phyloP scores from a whole-genome alignment of 2,329 filamentous ascomycete species.

The Cryphonectria carpinicola region DNA sequence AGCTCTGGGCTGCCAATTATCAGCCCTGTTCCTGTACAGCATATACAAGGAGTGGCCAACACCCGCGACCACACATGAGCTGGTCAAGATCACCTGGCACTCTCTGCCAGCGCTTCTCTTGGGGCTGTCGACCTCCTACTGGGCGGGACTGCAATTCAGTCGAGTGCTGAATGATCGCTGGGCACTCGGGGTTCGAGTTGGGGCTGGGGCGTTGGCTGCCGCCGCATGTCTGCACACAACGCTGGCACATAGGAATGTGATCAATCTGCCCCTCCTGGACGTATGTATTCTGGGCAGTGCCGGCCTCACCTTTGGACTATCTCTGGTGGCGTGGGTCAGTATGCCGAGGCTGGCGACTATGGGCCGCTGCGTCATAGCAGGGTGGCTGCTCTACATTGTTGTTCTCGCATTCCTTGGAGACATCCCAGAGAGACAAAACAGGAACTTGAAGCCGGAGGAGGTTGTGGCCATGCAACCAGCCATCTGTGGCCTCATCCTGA shows the following conservation, averaged over 20 bases:
- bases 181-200: not conserved
- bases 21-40: slow-evolving; percentile 12
- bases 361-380: not conserved
- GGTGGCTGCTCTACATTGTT: slow-evolving; percentile 12
- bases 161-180: not conserved
- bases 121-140: not conserved
- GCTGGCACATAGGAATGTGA: not conserved
- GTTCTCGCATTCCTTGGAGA: not conserved
- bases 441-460: slow-evolving; percentile 4
- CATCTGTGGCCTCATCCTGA: slow-evolving; percentile 20
- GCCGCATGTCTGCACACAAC: not conserved
- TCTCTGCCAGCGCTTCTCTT: not conserved
- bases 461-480: slow-evolving; percentile 14
- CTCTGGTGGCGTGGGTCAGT: not conserved
- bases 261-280: not conserved
- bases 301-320: not conserved
- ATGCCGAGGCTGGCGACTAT: not conserved
- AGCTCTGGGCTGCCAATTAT: slow-evolving; percentile 5
- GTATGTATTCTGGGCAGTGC: not conserved
- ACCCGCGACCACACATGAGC: not conserved
- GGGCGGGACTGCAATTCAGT: not conserved
- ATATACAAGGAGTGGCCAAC: not conserved
- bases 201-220: not conserved
- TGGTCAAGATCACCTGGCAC: slow-evolving; percentile 8
- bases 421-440: slow-evolving; percentile 15